Evolutionary conservation across 116 monocot species (phyloP).

Genomic region (Papilionanthe hybrid): DNA sequence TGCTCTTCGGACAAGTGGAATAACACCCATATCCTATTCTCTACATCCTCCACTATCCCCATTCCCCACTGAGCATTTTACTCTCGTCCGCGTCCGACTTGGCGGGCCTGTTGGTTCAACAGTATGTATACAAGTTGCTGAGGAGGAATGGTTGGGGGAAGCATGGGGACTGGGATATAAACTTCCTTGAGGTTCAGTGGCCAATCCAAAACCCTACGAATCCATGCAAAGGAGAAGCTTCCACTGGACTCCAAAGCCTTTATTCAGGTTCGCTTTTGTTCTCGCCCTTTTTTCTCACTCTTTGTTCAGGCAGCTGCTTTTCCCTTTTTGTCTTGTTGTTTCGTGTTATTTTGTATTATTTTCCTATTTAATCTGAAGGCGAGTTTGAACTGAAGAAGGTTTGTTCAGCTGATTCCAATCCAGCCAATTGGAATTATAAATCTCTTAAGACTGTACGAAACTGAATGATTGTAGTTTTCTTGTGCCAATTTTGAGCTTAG

Average conservation of each 20-base stretch:
- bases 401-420: too few species aligned
- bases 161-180: conserved; percentile 28
- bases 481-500: too few species aligned
- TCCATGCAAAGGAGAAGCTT: conserved; percentile 62
- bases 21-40: too few species aligned
- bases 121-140: background rate
- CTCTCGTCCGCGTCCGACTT: too few species aligned
- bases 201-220: conserved; percentile 32
- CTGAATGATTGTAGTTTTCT: too few species aligned
- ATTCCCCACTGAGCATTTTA: too few species aligned
- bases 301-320: background rate
- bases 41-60: too few species aligned
- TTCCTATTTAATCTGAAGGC: background rate
- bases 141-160: conserved; percentile 5
- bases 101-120: background rate
- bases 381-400: too few species aligned
- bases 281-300: background rate
- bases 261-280: conserved; percentile 31
- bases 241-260: conserved; percentile 31
- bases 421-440: too few species aligned
- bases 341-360: background rate
- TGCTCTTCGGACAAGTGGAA: too few species aligned
- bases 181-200: conserved; percentile 34
- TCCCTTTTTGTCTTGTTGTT: background rate
- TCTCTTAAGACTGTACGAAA: too few species aligned